Base-by-base conservation (phyloP, 352 stramenopile genomes). In the Aphanomyces astaci region DNA sequence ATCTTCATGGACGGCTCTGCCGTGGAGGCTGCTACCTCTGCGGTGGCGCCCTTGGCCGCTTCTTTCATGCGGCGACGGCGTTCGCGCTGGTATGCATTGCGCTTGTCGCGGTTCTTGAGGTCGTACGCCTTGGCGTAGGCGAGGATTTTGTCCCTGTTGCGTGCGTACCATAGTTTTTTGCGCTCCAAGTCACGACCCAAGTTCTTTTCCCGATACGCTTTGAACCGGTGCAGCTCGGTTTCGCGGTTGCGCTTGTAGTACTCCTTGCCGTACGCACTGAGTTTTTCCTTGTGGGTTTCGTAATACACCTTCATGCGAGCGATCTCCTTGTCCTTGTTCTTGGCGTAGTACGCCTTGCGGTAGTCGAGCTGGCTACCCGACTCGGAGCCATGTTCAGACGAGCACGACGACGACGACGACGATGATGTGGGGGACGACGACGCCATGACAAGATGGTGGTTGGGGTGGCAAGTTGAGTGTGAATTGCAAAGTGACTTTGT, bases 201-300 rank as follows among this genome's bases (percentile, higher is more conserved):
- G 51, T 59, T 59, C 30, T 59, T 59, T n/a, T 32, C 19, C 19
- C 51, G 51, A 25, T 59, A 59, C 17, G 51, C n/a, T 32, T 59
- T 59, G 22, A 59, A 59, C n/a, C 51, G 51, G 30, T 59, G 51
- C 5, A 59, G 51, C 30, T 59, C 51, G 25, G 51, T 24, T 25
- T 59, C 51, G 51, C 51, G 51, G 51, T 59, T 59, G 51, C 51
- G 51, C 30, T 59, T 59, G 51, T 59, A 59, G 51, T 59, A 59
- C 51, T 59, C 51, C 51, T 59, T 59, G 2, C 51, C 51, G n/a
- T 59, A 59, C 4, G 51, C 51, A 25, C 51, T 59, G 51, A 59
- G 51, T 39, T 59, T 59, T 59, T 59, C 51, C 27, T 59, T 59
- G 51, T 59, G 51, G 19, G 27, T n/a, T 36, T 32, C 27, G 51